Percentiles rank a stretch among this genome's conserved stretches.
These are phyloP conservation scores for Pholiota microspora DNA, from an alignment of 768 basidiomycete genomes.

Conservation along the genomic window DNA sequence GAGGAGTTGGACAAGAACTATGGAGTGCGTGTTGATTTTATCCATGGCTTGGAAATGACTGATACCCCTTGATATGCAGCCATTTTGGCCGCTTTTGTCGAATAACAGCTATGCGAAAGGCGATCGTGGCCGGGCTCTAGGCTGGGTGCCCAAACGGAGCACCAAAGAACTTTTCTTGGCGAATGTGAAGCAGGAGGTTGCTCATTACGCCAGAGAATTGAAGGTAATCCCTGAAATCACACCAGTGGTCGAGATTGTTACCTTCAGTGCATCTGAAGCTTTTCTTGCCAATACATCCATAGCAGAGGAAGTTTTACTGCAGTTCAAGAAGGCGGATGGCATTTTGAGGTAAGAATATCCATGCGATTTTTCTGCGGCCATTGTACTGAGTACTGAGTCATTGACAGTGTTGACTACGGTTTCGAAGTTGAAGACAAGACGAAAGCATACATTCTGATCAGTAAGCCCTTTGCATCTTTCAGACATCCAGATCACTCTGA, in stretches of 20 bases:
- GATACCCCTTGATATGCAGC: slow-evolving; percentile 1
- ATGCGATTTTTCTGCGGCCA: not conserved
- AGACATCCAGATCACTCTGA: no score
- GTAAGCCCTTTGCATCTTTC: not conserved
- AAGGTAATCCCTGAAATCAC: no score
- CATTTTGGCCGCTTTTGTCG: slow-evolving; percentile 16
- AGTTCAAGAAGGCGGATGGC: not conserved
- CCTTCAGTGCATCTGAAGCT: not conserved
- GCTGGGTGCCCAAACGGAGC: slow-evolving; percentile 22
- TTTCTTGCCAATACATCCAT: no score
- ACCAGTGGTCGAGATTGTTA: not conserved
- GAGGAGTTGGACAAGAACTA: slow-evolving; percentile 20
- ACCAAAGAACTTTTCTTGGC: slow-evolving; percentile 18
- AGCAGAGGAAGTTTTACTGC: no score
- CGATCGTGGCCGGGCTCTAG: slow-evolving; percentile 21
- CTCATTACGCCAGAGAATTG: not conserved
- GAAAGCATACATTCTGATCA: slow-evolving; percentile 1
- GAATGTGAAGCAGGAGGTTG: slow-evolving; percentile 19
- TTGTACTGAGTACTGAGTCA: not conserved
- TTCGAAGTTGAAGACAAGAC: not conserved
- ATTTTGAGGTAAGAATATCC: not conserved
- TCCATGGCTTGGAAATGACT: not conserved
- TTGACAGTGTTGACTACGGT: slow-evolving; percentile 1
- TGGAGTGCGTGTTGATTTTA: slow-evolving; percentile 13
- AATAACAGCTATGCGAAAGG: slow-evolving; percentile 20